Evolutionary conservation across 2,329 filamentous ascomycete genomes (phyloP), one percentile per base, ranked within the genome.

Genomic region (Arthroderma sp.): DNA sequence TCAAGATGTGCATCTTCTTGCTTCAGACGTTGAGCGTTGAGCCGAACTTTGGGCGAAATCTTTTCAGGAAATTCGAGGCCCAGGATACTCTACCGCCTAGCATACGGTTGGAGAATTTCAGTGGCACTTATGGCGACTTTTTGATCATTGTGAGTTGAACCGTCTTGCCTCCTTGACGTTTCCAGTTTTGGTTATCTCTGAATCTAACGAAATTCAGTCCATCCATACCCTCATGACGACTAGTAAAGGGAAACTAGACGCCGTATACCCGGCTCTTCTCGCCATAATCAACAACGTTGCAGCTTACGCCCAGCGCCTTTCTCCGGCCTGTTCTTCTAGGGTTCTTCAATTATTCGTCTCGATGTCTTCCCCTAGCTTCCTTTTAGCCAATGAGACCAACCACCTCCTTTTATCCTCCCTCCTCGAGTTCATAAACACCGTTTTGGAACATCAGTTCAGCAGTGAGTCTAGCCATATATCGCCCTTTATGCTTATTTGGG

Each of bases 1-100:
- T 97, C 25, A 82, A 93, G 57, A 96, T 97, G 90, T 96, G 93
- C 71, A 85, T 94, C n/a, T 97, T 98, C 70, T 80, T 97, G 44
- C 75, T 98, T 41, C 93, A 98, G 72, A 97, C 93, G 0, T 75
- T 98, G 66, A 97, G 91, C 66, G 90, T 94, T 1, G 93, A 97
- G 72, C 81, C 86, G 57, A 90, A 87, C 61, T 97, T 97, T 71
- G 91, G 90, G 31, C 82, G 86, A 67, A 91, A 89, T 65, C 77
- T 98, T 54, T 97, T 96, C 73, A 91, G 89, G 71, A 79, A 77
- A 15, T 97, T 98, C 64, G 85, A 90, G 61, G 87, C 84, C 1
- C 91, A 96, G 69, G 90, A 96, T 56, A 91, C 87, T 4, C 76
- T 98, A 15, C 93, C 93, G 11, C 72, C 81, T 15, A 85, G 83